Evolutionary conservation across 768 basidiomycete genomes (phyloP).

Genomic region (Hortiboletus flavorubellus): DNA sequence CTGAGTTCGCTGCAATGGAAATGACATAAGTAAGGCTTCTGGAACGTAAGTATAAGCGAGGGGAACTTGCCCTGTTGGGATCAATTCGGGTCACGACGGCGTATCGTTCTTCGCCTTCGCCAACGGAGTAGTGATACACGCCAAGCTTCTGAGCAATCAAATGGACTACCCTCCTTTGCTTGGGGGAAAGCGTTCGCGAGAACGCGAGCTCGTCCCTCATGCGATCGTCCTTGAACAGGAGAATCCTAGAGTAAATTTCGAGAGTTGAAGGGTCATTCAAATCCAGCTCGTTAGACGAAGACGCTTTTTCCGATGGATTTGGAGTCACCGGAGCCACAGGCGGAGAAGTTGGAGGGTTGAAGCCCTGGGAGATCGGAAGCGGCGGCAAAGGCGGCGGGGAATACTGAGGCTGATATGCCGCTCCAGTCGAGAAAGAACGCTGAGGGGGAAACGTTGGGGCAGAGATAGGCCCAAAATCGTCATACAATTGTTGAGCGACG

Average conservation of each 20-base stretch:
- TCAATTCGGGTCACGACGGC: slow-evolving; percentile 93
- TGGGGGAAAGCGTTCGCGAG: slow-evolving; percentile 78
- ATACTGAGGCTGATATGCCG: slow-evolving; percentile 61
- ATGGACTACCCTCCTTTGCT: slow-evolving; percentile 90
- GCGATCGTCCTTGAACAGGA: slow-evolving; percentile 95
- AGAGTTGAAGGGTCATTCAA: slow-evolving; percentile 93
- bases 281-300: slow-evolving; percentile 73
- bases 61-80: slow-evolving; percentile 64
- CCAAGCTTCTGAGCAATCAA: slow-evolving; percentile 95
- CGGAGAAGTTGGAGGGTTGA: slow-evolving; percentile 45
- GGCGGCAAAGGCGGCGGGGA: slow-evolving; percentile 54
- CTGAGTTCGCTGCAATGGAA: slow-evolving; percentile 40
- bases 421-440: slow-evolving; percentile 66
- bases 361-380: slow-evolving; percentile 40
- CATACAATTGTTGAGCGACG: slow-evolving; percentile 48
- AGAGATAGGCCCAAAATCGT: slow-evolving; percentile 67
- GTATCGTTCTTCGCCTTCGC: slow-evolving; percentile 89
- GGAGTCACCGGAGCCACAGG: slow-evolving; percentile 58
- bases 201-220: slow-evolving; percentile 98
- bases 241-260: slow-evolving; percentile 94
- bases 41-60: slow-evolving; percentile 18
- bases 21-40: slow-evolving; percentile 14
- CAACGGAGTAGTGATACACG: slow-evolving; percentile 90
- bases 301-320: slow-evolving; percentile 61
- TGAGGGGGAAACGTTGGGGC: slow-evolving; percentile 62